phyloP scores from a whole-genome alignment of 192 early-diverging fungal genomes.

The Fimicolochytrium jonesii region DNA sequence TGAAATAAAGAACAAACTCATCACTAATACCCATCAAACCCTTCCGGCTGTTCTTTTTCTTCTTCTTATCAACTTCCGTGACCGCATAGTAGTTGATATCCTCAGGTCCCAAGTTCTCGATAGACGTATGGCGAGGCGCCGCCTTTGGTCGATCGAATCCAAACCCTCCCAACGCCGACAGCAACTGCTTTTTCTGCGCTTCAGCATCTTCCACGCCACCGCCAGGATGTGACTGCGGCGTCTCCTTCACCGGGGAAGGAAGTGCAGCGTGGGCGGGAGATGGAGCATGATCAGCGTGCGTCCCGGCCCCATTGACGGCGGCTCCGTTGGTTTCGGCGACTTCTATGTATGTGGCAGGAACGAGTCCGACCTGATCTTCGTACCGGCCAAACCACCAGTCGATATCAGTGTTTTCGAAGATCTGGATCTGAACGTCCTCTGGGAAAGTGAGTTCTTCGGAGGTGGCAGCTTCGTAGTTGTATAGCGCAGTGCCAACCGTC shows the following conservation, averaged over 20 bases:
- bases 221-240: neutral
- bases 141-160: conserved; percentile 26
- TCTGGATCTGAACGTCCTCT: conserved; percentile 42
- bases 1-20: conserved; percentile 45
- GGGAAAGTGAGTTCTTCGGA: conserved; percentile 49
- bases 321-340: no score
- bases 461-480: conserved; percentile 44
- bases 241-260: neutral
- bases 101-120: conserved; percentile 28
- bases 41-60: conserved; percentile 51
- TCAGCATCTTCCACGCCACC: conserved; percentile 35
- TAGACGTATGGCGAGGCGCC: conserved; percentile 6
- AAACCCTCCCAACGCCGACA: conserved; percentile 40
- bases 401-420: conserved; percentile 80
- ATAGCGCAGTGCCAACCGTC: conserved; percentile 32
- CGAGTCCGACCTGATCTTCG: conserved; percentile 73
- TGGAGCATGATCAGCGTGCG: neutral
- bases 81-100: conserved; percentile 31
- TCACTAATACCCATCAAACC: conserved; percentile 41
- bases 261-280: neutral
- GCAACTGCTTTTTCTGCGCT: conserved; percentile 35
- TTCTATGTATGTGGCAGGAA: conserved; percentile 85
- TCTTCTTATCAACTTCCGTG: conserved; percentile 50
- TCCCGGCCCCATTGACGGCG: neutral
- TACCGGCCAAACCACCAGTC: conserved; percentile 90